Evolutionary conservation across 176 grass and related monocot genomes (phyloP).

Genomic region (Ampelocalamus luodianensis): DNA sequence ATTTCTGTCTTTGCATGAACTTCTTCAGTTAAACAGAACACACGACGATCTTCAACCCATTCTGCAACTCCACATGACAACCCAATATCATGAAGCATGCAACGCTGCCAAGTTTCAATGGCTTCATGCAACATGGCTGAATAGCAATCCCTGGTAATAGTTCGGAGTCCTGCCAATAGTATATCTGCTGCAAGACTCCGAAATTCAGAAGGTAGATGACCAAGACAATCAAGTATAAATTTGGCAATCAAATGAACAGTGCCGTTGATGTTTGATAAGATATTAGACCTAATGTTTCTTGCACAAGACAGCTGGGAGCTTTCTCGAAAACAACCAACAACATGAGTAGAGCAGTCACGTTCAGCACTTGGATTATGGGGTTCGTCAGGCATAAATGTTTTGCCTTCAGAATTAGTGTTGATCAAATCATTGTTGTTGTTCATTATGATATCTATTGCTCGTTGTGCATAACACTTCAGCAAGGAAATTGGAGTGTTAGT

Average conservation of each 20-base stretch:
- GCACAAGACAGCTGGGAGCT: conserved; percentile 32
- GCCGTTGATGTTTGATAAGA: conserved; percentile 48
- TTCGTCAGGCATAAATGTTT: conserved; percentile 26
- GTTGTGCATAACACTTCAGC: conserved; percentile 85
- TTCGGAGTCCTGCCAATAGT: conserved; percentile 70
- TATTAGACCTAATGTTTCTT: conserved; percentile 46
- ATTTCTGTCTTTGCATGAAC: conserved; percentile 36
- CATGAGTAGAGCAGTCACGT: background rate
- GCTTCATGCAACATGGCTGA: conserved; percentile 64
- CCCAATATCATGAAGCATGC: conserved; percentile 98
- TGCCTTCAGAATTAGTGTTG: conserved; percentile 46
- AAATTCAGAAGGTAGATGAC: conserved; percentile 78
- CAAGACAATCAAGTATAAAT: conserved; percentile 83
- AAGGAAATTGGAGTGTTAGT: conserved; percentile 70
- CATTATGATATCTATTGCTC: conserved; percentile 66
- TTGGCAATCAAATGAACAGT: conserved; percentile 55
- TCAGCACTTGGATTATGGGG: conserved; percentile 5
- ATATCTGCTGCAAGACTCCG: conserved; percentile 74
- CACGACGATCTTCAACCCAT: conserved; percentile 78
- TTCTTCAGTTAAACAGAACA: conserved; percentile 60
- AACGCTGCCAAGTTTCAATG: conserved; percentile 59
- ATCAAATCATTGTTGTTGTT: conserved; percentile 54
- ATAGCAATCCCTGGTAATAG: conserved; percentile 70
- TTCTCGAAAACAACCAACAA: conserved; percentile 39
- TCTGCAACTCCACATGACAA: conserved; percentile 77